Percentiles rank a stretch among this genome's conserved stretches.
These are phyloP conservation scores for Suaeda aralocaspica DNA, from an alignment of 148 eudicot species.

Conservation along the genomic window DNA sequence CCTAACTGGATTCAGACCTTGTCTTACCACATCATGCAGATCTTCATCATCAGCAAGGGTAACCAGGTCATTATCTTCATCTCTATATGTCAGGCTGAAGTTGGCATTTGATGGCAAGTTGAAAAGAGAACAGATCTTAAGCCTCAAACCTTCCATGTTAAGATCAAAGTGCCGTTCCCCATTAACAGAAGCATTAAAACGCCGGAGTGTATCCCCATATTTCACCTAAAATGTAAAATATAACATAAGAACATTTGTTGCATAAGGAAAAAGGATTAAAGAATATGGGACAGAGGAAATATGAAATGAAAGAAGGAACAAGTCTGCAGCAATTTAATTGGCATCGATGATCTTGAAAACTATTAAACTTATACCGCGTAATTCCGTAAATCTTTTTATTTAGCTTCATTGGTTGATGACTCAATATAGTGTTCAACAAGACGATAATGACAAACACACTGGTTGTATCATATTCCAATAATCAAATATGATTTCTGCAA, in stretches of 20 bases:
- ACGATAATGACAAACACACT: too few species aligned
- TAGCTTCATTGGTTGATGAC: too few species aligned
- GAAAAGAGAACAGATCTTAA: conserved; percentile 59
- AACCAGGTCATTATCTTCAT: conserved; percentile 79
- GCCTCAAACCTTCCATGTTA: conserved; percentile 48
- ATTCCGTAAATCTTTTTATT: too few species aligned
- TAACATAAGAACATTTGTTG: too few species aligned
- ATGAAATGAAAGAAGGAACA: not conserved
- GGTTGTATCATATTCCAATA: too few species aligned
- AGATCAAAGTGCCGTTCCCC: conserved; percentile 47
- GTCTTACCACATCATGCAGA: conserved; percentile 62
- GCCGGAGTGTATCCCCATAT: conserved; percentile 73
- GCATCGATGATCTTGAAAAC: not conserved
- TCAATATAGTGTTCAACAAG: too few species aligned
- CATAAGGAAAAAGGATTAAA: not conserved
- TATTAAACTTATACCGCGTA: not conserved
- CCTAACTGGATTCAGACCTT: conserved; percentile 73
- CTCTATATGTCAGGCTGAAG: conserved; percentile 59
- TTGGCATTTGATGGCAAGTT: conserved; percentile 45
- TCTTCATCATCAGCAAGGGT: conserved; percentile 81
- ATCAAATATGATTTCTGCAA: too few species aligned
- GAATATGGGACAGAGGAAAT: not conserved
- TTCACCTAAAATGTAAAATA: conserved; percentile 47
- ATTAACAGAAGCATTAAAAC: conserved; percentile 54
- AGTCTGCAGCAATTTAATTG: not conserved